Evolutionary conservation across 2,329 filamentous ascomycete genomes (phyloP).

Genomic region (Cordyceps militaris): DNA sequence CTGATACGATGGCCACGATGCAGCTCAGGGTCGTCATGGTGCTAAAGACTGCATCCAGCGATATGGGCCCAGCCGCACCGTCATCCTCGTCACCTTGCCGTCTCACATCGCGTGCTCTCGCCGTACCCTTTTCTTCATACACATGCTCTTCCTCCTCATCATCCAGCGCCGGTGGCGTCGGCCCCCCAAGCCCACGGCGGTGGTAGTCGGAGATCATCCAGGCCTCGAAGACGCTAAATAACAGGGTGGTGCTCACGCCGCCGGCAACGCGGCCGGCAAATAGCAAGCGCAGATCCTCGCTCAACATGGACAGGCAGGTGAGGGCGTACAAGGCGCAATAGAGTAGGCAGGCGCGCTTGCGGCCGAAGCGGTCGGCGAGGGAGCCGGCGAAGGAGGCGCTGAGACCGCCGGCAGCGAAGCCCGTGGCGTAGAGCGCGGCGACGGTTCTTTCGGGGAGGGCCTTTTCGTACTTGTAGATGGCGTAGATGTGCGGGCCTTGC

Average conservation of each 20-base stretch:
- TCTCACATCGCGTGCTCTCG: no score
- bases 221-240: conserved; percentile 53
- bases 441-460: conserved; percentile 36
- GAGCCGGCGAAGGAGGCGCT: conserved; percentile 35
- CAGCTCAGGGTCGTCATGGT: conserved; percentile 47
- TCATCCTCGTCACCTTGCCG: background rate
- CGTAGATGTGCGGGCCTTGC: conserved; percentile 43
- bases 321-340: conserved; percentile 47
- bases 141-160: background rate
- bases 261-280: conserved; percentile 49
- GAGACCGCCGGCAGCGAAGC: conserved; percentile 42
- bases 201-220: conserved; percentile 55
- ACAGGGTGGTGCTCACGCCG: conserved; percentile 48
- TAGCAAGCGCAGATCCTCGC: conserved; percentile 34
- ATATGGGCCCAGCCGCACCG: conserved; percentile 15
- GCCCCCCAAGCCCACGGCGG: conserved; percentile 35
- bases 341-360: conserved; percentile 42
- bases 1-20: conserved; percentile 47
- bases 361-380: conserved; percentile 38
- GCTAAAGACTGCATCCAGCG: conserved; percentile 46
- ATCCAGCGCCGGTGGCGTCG: no score
- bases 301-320: conserved; percentile 46
- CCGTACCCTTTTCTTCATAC: no score
- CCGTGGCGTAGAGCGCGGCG: conserved; percentile 38
- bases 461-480: conserved; percentile 45